These are phyloP conservation scores for Fomitopsis pinicola DNA, from an alignment of 1,284 basidiomycete genomes.

Conservation along the genomic window DNA sequence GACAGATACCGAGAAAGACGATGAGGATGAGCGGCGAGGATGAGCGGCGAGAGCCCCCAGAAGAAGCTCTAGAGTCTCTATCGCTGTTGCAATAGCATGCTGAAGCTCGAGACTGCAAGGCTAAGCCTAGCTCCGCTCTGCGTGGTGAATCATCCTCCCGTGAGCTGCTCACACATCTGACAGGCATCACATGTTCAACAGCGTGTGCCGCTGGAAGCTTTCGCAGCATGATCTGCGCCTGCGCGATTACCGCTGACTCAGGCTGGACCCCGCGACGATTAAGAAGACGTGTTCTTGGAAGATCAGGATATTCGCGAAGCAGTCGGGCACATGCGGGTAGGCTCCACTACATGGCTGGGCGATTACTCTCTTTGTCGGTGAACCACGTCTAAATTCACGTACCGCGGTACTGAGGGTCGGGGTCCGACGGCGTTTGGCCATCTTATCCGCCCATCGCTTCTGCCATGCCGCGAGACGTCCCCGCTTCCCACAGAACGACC, in stretches of 20 bases:
- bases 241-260: not conserved
- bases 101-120: not conserved
- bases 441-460: not conserved
- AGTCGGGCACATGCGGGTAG: not conserved
- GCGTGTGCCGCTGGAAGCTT: not conserved
- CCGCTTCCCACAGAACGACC: not conserved
- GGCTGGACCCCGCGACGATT: not conserved
- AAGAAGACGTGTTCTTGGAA: not conserved
- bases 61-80: not conserved
- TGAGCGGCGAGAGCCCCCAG: not conserved
- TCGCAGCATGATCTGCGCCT: not conserved
- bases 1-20: not conserved
- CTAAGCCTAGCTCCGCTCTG: not conserved
- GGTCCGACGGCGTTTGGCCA: not conserved
- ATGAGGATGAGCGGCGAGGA: slow-evolving; percentile 4
- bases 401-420: too few relatives aligned
- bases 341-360: not conserved
- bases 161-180: not conserved
- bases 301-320: not conserved
- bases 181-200: not conserved
- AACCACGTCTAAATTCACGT: not conserved
- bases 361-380: not conserved
- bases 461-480: not conserved
- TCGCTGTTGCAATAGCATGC: not conserved
- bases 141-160: not conserved